phyloP scores from a whole-genome alignment of 345 rosid species.

The Melastoma malabathricum region DNA sequence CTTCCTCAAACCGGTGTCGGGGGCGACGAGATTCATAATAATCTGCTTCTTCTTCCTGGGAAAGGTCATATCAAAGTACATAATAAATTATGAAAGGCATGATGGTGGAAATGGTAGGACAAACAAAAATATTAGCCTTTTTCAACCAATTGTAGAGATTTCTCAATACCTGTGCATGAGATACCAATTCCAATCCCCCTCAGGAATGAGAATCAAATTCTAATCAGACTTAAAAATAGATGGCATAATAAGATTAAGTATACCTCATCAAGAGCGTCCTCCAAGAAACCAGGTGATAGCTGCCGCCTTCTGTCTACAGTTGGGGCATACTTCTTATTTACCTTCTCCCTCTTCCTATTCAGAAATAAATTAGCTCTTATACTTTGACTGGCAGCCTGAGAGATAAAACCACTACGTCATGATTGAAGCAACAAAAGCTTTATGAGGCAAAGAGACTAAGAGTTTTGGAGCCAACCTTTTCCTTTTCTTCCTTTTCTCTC shows the following conservation, averaged over 20 bases:
- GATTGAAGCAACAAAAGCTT: too few species aligned
- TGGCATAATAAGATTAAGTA: too few species aligned
- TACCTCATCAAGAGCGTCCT: constrained; percentile 96
- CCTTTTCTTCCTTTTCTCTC: constrained; percentile 95
- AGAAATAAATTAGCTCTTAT: constrained; percentile 81
- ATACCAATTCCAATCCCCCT: too few species aligned
- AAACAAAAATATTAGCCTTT: background rate
- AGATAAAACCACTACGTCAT: constrained; percentile 2
- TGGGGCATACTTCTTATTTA: constrained; percentile 69
- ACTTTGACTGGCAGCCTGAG: constrained; percentile 79
- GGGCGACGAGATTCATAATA: constrained; percentile 68
- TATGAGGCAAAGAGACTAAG: background rate
- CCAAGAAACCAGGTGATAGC: constrained; percentile 89
- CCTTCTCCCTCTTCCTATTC: constrained; percentile 82
- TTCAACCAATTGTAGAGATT: too few species aligned
- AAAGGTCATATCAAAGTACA: constrained; percentile 6
- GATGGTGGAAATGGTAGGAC: background rate
- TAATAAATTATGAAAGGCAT: background rate
- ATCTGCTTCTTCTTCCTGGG: constrained; percentile 76
- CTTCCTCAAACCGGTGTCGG: constrained; percentile 75
- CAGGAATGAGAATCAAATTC: too few species aligned
- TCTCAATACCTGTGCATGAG: too few species aligned
- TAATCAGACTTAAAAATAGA: too few species aligned
- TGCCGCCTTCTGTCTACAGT: constrained; percentile 55
- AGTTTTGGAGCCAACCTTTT: constrained; percentile 45